Evolutionary conservation across 352 stramenopile genomes (phyloP), one percentile per base, ranked within the genome.

Genomic region (Pythium vanterpoolii): DNA sequence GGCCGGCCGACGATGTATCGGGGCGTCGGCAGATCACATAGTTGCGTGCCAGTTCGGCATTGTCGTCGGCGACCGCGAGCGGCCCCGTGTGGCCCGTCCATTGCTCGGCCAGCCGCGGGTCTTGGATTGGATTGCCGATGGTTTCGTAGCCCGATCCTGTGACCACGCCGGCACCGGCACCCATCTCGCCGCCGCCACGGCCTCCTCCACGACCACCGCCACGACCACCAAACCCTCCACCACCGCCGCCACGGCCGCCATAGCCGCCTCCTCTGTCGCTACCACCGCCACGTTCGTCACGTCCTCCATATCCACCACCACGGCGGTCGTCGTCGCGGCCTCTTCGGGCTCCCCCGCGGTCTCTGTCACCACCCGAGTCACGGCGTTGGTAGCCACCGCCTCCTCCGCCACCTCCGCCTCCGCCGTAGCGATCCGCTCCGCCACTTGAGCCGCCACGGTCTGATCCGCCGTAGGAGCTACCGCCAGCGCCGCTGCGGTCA

Each of bases 21-120:
- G 78, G 78, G 13, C 83, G 79, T 2, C 55, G 68, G 43, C 73
- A 83, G 50, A 88, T 84, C 48, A 71, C 36, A 28, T 72, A 85
- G 6, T 69, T 52, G 26, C 74, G 69, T 33, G 71, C 62, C 0
- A 88, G 50, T 13, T 76, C 66, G 3, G 64, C 56, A 42, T 86
- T 62, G 18, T 83, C 67, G n/a, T 73, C 64, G n/a, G 59, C 60
- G 0, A 90, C 77, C 3, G 73, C 64, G 4, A 68, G 66, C 5
- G 66, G 53, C 13, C 56, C 70, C 33, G 60, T 51, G 34, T 62
- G 64, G 23, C 76, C 79, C 44, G 47, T 74, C 79, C 74, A 87
- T 36, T 74, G 64, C 2, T 90, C 76, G 18, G 75, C 63, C 26
- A 82, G 42, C 16, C 74, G 79, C 11, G 76, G 79, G 23, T 90